These are phyloP conservation scores for Aspergillus sp. DNA, from an alignment of 2,329 filamentous ascomycete genomes.

Conservation along the genomic window DNA sequence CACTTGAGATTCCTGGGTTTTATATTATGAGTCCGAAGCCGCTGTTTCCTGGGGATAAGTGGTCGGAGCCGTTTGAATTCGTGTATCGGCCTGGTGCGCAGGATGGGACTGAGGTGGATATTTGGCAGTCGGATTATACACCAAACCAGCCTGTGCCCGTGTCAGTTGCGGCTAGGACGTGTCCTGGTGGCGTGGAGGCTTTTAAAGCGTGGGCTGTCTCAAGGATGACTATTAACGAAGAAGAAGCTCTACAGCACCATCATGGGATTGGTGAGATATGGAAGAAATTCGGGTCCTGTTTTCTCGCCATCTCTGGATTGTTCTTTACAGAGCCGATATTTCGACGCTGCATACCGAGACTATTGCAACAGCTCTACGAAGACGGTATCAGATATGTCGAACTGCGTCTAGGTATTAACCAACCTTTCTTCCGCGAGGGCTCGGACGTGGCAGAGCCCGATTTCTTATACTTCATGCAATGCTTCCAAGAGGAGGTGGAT, in stretches of 20 bases:
- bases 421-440: constrained; percentile 2
- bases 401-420: constrained; percentile 8
- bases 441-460: constrained; percentile 5
- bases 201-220: constrained; percentile 13
- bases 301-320: constrained; percentile 7
- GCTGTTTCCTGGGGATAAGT: constrained; percentile 1
- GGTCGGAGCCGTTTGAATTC: constrained; percentile 5
- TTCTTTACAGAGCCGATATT: constrained; percentile 14
- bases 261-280: constrained; percentile 13
- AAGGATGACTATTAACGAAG: constrained; percentile 11
- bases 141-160: constrained; percentile 1
- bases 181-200: constrained; percentile 2
- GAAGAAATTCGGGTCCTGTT: constrained; percentile 11
- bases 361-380: constrained; percentile 11
- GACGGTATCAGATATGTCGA: constrained; percentile 14
- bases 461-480: constrained; percentile 10
- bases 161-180: background rate
- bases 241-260: constrained; percentile 14
- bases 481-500: constrained; percentile 13
- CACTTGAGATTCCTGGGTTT: constrained; percentile 11
- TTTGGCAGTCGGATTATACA: constrained; percentile 8
- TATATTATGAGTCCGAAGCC: constrained; percentile 4
- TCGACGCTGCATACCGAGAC: constrained; percentile 10
- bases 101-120: background rate
- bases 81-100: constrained; percentile 3